Evolutionary conservation across 2,329 filamentous ascomycete genomes (phyloP).

Genomic region (Cladosporium austrohemisphaericum): DNA sequence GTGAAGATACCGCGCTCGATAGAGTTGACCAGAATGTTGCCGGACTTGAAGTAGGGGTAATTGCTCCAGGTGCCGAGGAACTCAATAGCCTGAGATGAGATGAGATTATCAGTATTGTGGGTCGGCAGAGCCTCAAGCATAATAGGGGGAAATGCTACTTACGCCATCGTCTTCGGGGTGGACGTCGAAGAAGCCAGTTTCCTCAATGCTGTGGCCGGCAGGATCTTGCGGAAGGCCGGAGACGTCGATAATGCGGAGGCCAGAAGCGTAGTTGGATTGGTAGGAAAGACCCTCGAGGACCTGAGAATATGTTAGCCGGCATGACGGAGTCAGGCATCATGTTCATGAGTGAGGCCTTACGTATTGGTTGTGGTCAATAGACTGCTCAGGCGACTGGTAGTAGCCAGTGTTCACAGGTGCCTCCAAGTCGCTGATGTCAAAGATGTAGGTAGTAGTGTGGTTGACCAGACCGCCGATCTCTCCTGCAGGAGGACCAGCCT

Average conservation of each 20-base stretch:
- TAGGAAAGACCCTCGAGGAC: constrained; percentile 41
- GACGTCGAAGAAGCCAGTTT: constrained; percentile 35
- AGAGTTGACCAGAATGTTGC: constrained; percentile 47
- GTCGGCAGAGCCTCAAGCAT: too few species aligned
- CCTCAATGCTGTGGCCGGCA: constrained; percentile 30
- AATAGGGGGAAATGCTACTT: constrained; percentile 28
- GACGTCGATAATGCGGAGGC: constrained; percentile 39
- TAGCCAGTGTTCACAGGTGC: constrained; percentile 42
- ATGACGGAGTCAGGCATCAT: neutral
- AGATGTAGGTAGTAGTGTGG: constrained; percentile 49
- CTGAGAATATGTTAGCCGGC: neutral
- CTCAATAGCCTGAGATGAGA: constrained; percentile 24
- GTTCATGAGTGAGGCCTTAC: constrained; percentile 23
- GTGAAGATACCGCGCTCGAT: constrained; percentile 45
- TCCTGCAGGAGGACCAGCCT: constrained; percentile 28
- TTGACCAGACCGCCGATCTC: constrained; percentile 39
- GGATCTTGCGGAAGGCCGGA: constrained; percentile 30
- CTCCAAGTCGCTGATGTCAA: constrained; percentile 43
- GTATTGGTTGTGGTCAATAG: constrained; percentile 52
- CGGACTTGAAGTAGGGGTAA: constrained; percentile 38
- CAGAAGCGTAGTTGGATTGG: constrained; percentile 51
- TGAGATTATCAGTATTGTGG: too few species aligned
- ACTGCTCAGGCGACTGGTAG: constrained; percentile 40
- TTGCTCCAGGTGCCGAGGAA: constrained; percentile 44
- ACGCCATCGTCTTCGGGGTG: constrained; percentile 33